These are phyloP conservation scores for Tanacetum coccineum DNA, from an alignment of 129 eudicot species.

Conservation along the genomic window DNA sequence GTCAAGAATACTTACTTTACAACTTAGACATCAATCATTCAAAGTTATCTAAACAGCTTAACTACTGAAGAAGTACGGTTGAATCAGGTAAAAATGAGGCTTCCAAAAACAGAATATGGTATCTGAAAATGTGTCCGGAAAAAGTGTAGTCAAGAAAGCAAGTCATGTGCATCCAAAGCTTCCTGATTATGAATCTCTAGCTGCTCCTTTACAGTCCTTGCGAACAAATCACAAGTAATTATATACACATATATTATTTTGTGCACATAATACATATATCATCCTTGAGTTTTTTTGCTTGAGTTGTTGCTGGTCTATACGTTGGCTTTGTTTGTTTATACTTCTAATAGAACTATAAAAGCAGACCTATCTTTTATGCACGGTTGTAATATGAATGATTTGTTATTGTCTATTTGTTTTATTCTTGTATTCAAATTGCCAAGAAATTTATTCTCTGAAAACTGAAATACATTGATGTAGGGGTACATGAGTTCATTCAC, in stretches of 20 bases:
- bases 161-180: constrained; percentile 96
- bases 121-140: neutral
- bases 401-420: neutral
- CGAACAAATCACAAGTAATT: constrained; percentile 39
- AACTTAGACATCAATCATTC: no score
- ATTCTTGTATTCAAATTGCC: no score
- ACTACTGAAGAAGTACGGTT: constrained; percentile 9
- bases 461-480: no score
- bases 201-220: constrained; percentile 58
- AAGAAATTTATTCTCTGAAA: no score
- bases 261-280: constrained; percentile 12
- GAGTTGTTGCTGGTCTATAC: neutral
- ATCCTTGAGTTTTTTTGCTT: constrained; percentile 3
- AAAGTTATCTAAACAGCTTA: no score
- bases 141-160: constrained; percentile 32
- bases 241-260: constrained; percentile 16
- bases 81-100: constrained; percentile 16
- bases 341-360: neutral
- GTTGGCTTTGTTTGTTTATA: constrained; percentile 12
- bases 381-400: neutral
- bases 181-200: constrained; percentile 74
- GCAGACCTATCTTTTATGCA: neutral
- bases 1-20: no score
- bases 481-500: no score
- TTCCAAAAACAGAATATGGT: constrained; percentile 10